phyloP scores from a whole-genome alignment of 2,329 filamentous ascomycete genomes.

The Diplodia scrobiculata region DNA sequence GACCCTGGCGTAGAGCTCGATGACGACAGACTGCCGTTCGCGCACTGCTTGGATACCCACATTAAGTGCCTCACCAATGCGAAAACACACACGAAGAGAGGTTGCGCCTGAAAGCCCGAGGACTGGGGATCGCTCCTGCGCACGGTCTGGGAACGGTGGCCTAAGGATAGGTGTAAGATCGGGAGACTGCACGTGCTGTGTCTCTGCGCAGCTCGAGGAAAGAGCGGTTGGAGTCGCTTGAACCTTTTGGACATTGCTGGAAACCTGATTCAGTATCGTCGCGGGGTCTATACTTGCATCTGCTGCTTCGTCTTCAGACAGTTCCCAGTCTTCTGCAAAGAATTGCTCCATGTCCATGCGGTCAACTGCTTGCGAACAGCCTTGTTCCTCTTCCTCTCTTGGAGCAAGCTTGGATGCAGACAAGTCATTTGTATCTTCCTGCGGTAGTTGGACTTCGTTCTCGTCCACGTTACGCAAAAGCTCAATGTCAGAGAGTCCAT shows the following conservation, averaged over 20 bases:
- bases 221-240: not conserved
- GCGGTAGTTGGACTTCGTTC: not conserved
- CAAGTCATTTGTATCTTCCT: no score
- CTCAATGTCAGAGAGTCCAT: not conserved
- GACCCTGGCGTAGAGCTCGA: slow-evolving; percentile 67
- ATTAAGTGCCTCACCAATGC: slow-evolving; percentile 62
- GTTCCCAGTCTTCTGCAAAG: not conserved
- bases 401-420: not conserved
- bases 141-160: slow-evolving; percentile 53
- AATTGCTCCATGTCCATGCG: not conserved
- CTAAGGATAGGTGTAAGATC: slow-evolving; percentile 52
- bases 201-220: not conserved
- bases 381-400: not conserved
- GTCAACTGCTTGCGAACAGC: not conserved
- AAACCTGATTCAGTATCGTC: slow-evolving; percentile 10
- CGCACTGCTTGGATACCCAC: slow-evolving; percentile 52
- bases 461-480: not conserved
- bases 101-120: slow-evolving; percentile 54
- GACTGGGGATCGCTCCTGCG: slow-evolving; percentile 58
- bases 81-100: slow-evolving; percentile 63
- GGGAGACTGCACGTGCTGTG: not conserved
- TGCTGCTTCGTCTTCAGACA: not conserved
- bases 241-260: slow-evolving; percentile 9
- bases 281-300: not conserved
- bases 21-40: slow-evolving; percentile 52